These are phyloP conservation scores for Rachicladosporium sp. DNA, from an alignment of 2,329 filamentous ascomycete species.

Conservation along the genomic window DNA sequence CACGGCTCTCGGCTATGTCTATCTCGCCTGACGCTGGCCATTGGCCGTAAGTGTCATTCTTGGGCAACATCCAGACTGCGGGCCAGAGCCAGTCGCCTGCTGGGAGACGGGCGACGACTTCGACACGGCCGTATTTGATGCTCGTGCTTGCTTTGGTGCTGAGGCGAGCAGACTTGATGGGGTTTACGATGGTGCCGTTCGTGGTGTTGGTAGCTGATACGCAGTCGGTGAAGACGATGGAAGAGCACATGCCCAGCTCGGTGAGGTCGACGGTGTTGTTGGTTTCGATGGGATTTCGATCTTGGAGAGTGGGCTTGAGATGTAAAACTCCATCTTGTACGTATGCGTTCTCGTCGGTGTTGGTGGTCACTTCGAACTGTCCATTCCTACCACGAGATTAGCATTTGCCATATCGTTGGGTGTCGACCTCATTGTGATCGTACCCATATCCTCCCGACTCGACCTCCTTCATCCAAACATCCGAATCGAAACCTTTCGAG, in stretches of 20 bases:
- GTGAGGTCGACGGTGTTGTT: constrained; percentile 59
- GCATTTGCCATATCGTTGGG: constrained; percentile 1
- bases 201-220: constrained; percentile 63
- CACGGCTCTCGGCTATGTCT: constrained; percentile 68
- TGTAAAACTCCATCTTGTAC: constrained; percentile 55
- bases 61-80: constrained; percentile 82
- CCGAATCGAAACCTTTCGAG: constrained; percentile 38
- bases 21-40: constrained; percentile 79
- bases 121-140: constrained; percentile 71
- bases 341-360: constrained; percentile 60
- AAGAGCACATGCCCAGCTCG: constrained; percentile 55
- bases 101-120: constrained; percentile 66
- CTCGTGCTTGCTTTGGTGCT: constrained; percentile 57
- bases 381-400: constrained; percentile 47
- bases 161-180: constrained; percentile 65
- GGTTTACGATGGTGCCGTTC: constrained; percentile 65
- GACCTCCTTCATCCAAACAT: constrained; percentile 62
- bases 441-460: constrained; percentile 67
- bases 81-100: constrained; percentile 81
- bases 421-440: constrained; percentile 21
- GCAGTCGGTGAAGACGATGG: constrained; percentile 47
- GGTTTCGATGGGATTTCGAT: constrained; percentile 50
- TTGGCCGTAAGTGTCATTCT: constrained; percentile 55
- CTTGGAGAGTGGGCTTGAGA: constrained; percentile 69
- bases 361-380: constrained; percentile 68